Conservation (phyloP, 306 rosid species). For the Fragaria vesca region DNA sequence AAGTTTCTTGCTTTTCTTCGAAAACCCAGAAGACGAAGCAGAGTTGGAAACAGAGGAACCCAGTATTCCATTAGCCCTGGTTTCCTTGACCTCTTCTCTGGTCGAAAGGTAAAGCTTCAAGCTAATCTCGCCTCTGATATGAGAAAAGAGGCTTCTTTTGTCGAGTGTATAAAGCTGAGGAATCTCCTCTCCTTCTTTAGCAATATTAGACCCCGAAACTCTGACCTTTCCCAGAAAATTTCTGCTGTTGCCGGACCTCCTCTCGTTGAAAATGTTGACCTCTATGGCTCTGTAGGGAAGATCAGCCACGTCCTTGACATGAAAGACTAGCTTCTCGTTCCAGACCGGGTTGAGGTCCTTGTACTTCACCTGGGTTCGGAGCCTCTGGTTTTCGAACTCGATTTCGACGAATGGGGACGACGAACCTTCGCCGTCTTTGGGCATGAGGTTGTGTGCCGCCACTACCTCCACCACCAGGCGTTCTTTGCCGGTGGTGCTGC, state of each 20-base stretch:
- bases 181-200: slow-evolving; percentile 41
- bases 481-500: slow-evolving; percentile 24
- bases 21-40: slow-evolving; percentile 29
- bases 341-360: slow-evolving; percentile 60
- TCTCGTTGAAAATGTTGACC: slow-evolving; percentile 54
- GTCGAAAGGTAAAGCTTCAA: slow-evolving; percentile 48
- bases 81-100: slow-evolving; percentile 27
- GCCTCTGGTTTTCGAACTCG: slow-evolving; percentile 55
- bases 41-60: slow-evolving; percentile 18
- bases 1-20: slow-evolving; percentile 46
- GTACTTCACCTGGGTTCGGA: slow-evolving; percentile 51
- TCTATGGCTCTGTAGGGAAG: slow-evolving; percentile 62
- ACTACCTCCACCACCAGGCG: slow-evolving; percentile 56
- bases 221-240: slow-evolving; percentile 62
- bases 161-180: slow-evolving; percentile 48
- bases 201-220: slow-evolving; percentile 51
- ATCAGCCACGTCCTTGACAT: slow-evolving; percentile 37
- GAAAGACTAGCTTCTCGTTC: slow-evolving; percentile 60
- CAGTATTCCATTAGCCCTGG: slow-evolving; percentile 30
- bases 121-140: slow-evolving; percentile 56
- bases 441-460: slow-evolving; percentile 68
- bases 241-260: slow-evolving; percentile 45
- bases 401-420: slow-evolving; percentile 59
- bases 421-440: slow-evolving; percentile 62
- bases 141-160: slow-evolving; percentile 60